phyloP scores from a whole-genome alignment of 2,329 filamentous ascomycete genomes.

The Colletotrichum sp. region DNA sequence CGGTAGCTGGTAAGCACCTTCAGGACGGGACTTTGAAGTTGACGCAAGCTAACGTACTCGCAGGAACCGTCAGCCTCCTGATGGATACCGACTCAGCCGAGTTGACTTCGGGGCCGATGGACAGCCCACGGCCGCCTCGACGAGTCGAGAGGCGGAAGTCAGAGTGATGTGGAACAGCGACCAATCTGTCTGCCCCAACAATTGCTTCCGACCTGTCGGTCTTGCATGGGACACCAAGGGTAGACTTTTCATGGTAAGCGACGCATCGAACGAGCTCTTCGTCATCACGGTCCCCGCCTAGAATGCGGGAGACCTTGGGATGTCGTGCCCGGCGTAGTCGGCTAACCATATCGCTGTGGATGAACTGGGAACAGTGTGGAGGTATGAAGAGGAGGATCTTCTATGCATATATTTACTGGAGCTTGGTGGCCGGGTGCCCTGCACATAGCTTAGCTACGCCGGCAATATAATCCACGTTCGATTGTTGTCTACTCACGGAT shows the following conservation, averaged over 20 bases:
- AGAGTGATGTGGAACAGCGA: conserved; percentile 57
- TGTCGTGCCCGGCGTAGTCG: background rate
- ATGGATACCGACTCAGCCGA: conserved; percentile 44
- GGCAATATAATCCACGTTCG: background rate
- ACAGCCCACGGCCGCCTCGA: conserved; percentile 32
- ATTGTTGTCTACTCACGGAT: background rate
- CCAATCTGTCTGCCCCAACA: conserved; percentile 52
- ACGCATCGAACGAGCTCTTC: conserved; percentile 71
- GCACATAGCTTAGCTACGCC: background rate
- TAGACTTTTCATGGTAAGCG: conserved; percentile 67
- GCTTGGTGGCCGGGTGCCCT: background rate
- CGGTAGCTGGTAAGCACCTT: conserved; percentile 66
- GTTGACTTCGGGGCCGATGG: conserved; percentile 39
- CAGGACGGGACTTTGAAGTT: background rate
- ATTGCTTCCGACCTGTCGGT: conserved; percentile 69
- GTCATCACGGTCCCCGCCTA: conserved; percentile 43
- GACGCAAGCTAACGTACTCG: background rate
- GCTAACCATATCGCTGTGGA: background rate
- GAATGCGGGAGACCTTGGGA: background rate
- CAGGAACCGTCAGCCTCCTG: conserved; percentile 36
- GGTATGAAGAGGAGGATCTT: background rate
- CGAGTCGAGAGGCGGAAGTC: conserved; percentile 46
- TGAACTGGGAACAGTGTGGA: background rate
- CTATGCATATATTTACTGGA: background rate
- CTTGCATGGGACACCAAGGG: conserved; percentile 56